phyloP scores from a whole-genome alignment of 2,329 filamentous ascomycete genomes.

The Sarocladium kiliense region DNA sequence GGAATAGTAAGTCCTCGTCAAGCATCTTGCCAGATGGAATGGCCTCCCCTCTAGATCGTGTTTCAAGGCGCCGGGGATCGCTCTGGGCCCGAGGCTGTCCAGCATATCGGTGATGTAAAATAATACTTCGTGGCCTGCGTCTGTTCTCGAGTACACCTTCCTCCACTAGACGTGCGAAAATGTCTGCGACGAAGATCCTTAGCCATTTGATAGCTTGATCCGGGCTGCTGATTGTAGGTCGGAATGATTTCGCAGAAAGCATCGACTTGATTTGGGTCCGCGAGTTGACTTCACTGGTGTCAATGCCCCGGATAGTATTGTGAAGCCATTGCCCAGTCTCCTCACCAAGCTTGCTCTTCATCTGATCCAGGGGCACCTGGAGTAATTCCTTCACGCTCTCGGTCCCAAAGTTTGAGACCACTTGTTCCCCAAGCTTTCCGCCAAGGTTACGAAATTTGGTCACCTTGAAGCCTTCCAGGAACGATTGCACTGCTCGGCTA shows the following conservation, averaged over 20 bases:
- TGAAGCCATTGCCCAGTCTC: constrained; percentile 85
- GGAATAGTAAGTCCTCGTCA: constrained; percentile 67
- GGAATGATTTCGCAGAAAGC: constrained; percentile 93
- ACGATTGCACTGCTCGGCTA: constrained; percentile 73
- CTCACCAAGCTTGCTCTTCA: constrained; percentile 74
- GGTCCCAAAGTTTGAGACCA: constrained; percentile 74
- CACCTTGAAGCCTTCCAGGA: constrained; percentile 81
- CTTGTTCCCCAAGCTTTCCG: constrained; percentile 86
- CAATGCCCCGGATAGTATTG: constrained; percentile 77
- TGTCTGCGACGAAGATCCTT: constrained; percentile 85
- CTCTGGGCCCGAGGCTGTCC: constrained; percentile 38
- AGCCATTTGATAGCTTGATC: constrained; percentile 84
- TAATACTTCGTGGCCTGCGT: constrained; percentile 79
- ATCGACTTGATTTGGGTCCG: constrained; percentile 95
- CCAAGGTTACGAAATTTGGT: constrained; percentile 94
- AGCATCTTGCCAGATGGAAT: constrained; percentile 73
- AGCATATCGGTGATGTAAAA: constrained; percentile 73
- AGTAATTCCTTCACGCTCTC: constrained; percentile 75
- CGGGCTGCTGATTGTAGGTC: constrained; percentile 70
- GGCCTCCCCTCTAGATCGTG: constrained; percentile 66
- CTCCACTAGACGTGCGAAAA: constrained; percentile 82
- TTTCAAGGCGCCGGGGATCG: constrained; percentile 21
- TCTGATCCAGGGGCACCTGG: constrained; percentile 63
- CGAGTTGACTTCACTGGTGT: constrained; percentile 82
- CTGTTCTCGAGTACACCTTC: constrained; percentile 86